phyloP scores from a whole-genome alignment of 1,284 basidiomycete species.

The Sanghuangporus weigelae region DNA sequence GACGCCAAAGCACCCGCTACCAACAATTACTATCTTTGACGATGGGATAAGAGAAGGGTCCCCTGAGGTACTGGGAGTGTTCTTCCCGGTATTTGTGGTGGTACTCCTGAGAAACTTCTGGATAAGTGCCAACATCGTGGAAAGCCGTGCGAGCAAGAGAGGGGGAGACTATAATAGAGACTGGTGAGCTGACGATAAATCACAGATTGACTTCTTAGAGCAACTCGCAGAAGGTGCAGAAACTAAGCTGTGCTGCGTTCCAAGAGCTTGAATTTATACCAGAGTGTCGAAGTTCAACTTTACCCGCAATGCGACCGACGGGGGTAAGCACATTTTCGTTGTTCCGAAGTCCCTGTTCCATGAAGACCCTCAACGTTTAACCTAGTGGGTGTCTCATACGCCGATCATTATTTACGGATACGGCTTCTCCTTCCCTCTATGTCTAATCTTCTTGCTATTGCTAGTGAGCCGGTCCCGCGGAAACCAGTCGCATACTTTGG shows the following conservation, averaged over 20 bases:
- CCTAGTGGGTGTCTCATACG: not conserved
- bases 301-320: slow-evolving; percentile 4
- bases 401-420: not conserved
- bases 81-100: not conserved
- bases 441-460: not conserved
- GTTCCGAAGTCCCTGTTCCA: not conserved
- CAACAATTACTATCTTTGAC: slow-evolving; percentile 60
- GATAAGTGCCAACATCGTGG: not conserved
- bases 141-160: not conserved
- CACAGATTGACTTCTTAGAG: not conserved
- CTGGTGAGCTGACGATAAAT: not conserved
- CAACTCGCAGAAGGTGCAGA: not conserved
- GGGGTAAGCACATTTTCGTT: not conserved
- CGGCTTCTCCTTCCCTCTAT: not conserved
- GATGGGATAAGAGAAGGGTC: not conserved
- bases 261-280: not conserved
- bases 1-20: slow-evolving; percentile 85
- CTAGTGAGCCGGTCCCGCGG: not conserved
- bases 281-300: not conserved
- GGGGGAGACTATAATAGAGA: not conserved
- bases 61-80: not conserved
- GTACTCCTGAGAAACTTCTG: not conserved
- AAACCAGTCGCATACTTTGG: not conserved
- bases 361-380: not conserved
- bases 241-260: not conserved